Percentiles rank a stretch among this genome's conserved stretches.
These are phyloP conservation scores for Leucocoprinus birnbaumii DNA, from an alignment of 768 basidiomycete species.

Conservation along the genomic window DNA sequence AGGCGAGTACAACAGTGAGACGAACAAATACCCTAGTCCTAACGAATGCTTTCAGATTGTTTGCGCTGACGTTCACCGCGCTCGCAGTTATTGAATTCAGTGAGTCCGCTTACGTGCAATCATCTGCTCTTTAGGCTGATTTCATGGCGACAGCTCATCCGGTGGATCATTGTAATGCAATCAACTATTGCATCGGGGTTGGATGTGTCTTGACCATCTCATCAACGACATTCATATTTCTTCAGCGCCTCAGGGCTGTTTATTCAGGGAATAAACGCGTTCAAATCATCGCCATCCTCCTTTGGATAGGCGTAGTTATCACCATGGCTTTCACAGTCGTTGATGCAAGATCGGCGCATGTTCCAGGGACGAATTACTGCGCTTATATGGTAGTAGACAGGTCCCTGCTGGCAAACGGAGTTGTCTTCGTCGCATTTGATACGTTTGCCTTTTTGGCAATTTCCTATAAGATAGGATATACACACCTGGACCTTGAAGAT, in stretches of 20 bases:
- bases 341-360: slow-evolving; percentile 19
- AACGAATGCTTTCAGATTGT: not conserved
- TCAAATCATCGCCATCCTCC: slow-evolving; percentile 20
- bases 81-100: not conserved
- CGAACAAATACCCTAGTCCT: not conserved
- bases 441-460: slow-evolving; percentile 33
- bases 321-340: slow-evolving; percentile 19
- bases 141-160: not conserved
- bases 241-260: slow-evolving; percentile 28
- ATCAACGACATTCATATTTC: slow-evolving; percentile 25
- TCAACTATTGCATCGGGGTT: not conserved
- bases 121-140: not conserved
- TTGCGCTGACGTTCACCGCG: not conserved
- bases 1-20: not conserved
- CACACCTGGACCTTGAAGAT: slow-evolving; percentile 11
- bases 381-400: slow-evolving; percentile 18
- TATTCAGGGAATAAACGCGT: slow-evolving; percentile 21
- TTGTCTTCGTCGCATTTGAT: slow-evolving; percentile 24
- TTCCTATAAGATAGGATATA: slow-evolving; percentile 21
- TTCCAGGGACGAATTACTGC: slow-evolving; percentile 31
- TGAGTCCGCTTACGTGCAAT: not conserved
- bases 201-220: not conserved
- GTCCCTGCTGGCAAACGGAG: slow-evolving; percentile 20
- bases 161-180: not conserved
- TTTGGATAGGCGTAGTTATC: slow-evolving; percentile 24